These are phyloP conservation scores for Macrophomina tecta DNA, from an alignment of 2,329 filamentous ascomycete species.

Conservation along the genomic window DNA sequence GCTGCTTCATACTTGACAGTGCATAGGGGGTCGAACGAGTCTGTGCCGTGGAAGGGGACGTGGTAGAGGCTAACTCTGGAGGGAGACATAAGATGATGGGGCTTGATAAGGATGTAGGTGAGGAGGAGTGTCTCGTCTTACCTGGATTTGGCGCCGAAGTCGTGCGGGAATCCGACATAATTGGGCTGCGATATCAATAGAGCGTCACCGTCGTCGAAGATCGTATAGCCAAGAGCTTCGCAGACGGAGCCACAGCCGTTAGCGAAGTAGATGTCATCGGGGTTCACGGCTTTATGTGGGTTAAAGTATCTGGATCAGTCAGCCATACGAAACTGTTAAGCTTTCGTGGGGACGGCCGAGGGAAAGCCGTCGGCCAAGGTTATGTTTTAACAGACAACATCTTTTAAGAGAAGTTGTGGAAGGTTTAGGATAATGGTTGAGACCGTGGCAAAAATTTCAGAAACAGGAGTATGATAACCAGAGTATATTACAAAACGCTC, in stretches of 20 bases:
- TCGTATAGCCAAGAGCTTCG: conserved; percentile 50
- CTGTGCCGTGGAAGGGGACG: conserved; percentile 43
- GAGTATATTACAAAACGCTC: too few relatives aligned
- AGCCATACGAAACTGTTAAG: neutral
- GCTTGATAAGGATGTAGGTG: neutral
- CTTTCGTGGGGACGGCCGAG: neutral
- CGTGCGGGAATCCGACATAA: conserved; percentile 57
- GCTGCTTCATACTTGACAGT: conserved; percentile 48
- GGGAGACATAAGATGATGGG: neutral
- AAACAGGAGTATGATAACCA: too few relatives aligned
- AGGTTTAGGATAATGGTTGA: neutral
- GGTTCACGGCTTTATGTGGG: conserved; percentile 41
- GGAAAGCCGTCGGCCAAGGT: neutral
- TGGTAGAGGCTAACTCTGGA: conserved; percentile 47
- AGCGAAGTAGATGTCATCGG: conserved; percentile 48
- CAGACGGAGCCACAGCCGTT: conserved; percentile 51
- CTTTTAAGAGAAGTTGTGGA: too few relatives aligned
- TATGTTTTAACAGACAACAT: neutral
- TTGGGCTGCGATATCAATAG: conserved; percentile 54
- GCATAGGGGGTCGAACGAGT: conserved; percentile 45
- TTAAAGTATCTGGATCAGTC: conserved; percentile 41
- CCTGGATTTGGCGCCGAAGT: conserved; percentile 53
- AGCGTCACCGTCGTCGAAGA: conserved; percentile 54
- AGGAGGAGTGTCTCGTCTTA: conserved; percentile 15
- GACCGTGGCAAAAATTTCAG: neutral